A percentile compares a stretch with the other conserved stretches of the same genome.
phyloP scores from a whole-genome alignment of 2,329 filamentous ascomycete genomes.

The Exophiala dermatitidis region DNA sequence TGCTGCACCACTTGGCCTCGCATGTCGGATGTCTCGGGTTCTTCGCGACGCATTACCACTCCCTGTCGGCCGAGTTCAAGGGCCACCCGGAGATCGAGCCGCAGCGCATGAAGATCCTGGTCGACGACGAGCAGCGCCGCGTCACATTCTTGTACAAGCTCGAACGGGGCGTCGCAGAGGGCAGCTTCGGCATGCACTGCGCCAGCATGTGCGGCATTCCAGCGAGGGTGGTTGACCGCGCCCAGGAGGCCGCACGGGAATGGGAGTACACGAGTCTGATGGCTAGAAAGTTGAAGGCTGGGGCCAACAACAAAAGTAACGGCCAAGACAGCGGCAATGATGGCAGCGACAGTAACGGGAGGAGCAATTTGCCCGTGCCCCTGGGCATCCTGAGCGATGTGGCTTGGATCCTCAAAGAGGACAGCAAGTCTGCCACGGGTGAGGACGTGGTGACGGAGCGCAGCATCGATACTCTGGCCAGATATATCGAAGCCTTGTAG shows the following conservation, averaged over 20 bases:
- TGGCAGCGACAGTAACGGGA: not conserved
- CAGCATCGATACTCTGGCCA: slow-evolving; percentile 4
- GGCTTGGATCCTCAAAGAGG: slow-evolving; percentile 19
- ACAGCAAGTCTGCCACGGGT: slow-evolving; percentile 36
- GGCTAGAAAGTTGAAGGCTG: slow-evolving; percentile 62
- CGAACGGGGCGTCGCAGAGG: slow-evolving; percentile 87
- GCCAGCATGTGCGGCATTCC: slow-evolving; percentile 97
- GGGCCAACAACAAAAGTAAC: slow-evolving; percentile 51
- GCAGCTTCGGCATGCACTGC: slow-evolving; percentile 98
- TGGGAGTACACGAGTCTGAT: slow-evolving; percentile 94
- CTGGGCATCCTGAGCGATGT: slow-evolving; percentile 26
- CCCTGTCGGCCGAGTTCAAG: slow-evolving; percentile 82
- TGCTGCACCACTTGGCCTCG: slow-evolving; percentile 90
- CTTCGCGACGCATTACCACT: slow-evolving; percentile 97
- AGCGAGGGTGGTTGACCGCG: slow-evolving; percentile 69
- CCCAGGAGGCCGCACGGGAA: slow-evolving; percentile 78
- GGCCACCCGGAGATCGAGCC: slow-evolving; percentile 79
- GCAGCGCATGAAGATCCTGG: slow-evolving; percentile 88
- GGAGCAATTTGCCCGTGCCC: slow-evolving; percentile 6
- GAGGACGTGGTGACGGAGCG: slow-evolving; percentile 35
- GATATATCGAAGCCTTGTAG: slow-evolving; percentile 20
- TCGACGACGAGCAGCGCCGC: slow-evolving; percentile 74
- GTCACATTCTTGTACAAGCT: slow-evolving; percentile 96
- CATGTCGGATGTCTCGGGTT: slow-evolving; percentile 92
- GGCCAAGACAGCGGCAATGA: slow-evolving; percentile 38